Evolutionary conservation across 2,329 filamentous ascomycete genomes (phyloP).

Genomic region (Bisporella sp.): DNA sequence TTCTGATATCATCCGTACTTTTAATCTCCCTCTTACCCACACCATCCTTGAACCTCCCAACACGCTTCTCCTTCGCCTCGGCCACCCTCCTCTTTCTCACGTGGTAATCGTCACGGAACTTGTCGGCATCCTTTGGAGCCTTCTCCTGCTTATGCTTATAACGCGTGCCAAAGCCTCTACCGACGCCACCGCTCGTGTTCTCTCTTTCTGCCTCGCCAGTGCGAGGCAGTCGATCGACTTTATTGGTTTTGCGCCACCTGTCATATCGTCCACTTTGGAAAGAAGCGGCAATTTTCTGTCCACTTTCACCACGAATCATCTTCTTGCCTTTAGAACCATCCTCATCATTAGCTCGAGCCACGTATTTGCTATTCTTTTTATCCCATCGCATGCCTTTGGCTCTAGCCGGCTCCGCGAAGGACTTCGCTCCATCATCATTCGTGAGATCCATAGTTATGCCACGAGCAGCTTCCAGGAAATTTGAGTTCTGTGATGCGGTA

Average conservation of each 20-base stretch:
- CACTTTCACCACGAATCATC: slow-evolving; percentile 82
- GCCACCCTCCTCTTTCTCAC: slow-evolving; percentile 83
- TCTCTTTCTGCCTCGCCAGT: slow-evolving; percentile 72
- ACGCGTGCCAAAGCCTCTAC: slow-evolving; percentile 40
- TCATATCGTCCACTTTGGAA: slow-evolving; percentile 95
- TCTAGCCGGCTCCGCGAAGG: slow-evolving; percentile 70
- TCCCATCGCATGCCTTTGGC: slow-evolving; percentile 84
- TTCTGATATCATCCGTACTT: slow-evolving; percentile 76
- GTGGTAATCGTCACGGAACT: slow-evolving; percentile 83
- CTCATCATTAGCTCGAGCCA: slow-evolving; percentile 84
- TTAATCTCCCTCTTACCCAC: slow-evolving; percentile 73
- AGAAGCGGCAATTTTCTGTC: slow-evolving; percentile 89
- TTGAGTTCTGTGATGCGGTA: slow-evolving; percentile 45
- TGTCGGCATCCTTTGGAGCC: slow-evolving; percentile 91
- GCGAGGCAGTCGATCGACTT: slow-evolving; percentile 68
- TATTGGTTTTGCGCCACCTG: slow-evolving; percentile 81
- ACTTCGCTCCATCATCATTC: slow-evolving; percentile 76
- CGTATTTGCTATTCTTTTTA: slow-evolving; percentile 94
- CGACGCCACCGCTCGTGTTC: slow-evolving; percentile 26
- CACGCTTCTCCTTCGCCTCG: slow-evolving; percentile 77
- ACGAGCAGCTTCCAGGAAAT: slow-evolving; percentile 84
- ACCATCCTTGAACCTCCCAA: slow-evolving; percentile 67
- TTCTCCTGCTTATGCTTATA: slow-evolving; percentile 84
- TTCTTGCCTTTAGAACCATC: slow-evolving; percentile 71
- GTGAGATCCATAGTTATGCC: slow-evolving; percentile 86